Evolutionary conservation across 169 alveolate species (phyloP).

Genomic region (Eimeria brunetti): DNA sequence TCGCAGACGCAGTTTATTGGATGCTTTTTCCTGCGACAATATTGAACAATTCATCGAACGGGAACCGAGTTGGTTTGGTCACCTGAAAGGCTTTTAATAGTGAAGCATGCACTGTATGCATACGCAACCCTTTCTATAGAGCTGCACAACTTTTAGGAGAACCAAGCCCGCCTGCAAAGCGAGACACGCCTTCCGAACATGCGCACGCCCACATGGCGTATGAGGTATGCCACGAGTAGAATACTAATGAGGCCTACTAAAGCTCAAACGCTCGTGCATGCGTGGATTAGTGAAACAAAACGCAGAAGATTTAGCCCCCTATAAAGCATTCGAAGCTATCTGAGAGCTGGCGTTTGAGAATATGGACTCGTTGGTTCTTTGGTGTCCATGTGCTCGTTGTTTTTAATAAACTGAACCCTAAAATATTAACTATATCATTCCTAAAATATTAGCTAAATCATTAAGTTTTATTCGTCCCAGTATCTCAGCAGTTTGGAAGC

Average conservation of each 20-base stretch:
- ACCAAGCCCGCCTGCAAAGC: neutral
- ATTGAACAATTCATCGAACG: neutral
- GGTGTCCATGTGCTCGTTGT: too few relatives aligned
- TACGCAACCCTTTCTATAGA: neutral
- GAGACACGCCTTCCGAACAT: neutral
- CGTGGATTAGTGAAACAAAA: neutral
- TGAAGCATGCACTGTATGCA: neutral
- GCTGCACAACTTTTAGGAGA: too few relatives aligned
- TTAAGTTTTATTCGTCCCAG: too few relatives aligned
- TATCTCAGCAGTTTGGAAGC: neutral
- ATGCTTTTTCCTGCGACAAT: neutral
- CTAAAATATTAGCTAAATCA: too few relatives aligned
- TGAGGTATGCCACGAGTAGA: neutral
- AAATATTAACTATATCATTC: too few relatives aligned
- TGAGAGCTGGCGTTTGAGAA: neutral
- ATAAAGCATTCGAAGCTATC: neutral
- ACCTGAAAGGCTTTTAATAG: neutral
- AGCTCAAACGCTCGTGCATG: neutral
- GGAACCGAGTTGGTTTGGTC: neutral
- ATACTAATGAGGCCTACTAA: neutral
- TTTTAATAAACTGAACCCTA: too few relatives aligned
- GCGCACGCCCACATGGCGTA: neutral
- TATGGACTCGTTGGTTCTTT: neutral
- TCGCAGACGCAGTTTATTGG: neutral
- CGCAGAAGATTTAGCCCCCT: neutral